Evolutionary conservation across 257 asterid species (phyloP), one percentile per base, ranked within the genome.

Genomic region (Petunia secreta): DNA sequence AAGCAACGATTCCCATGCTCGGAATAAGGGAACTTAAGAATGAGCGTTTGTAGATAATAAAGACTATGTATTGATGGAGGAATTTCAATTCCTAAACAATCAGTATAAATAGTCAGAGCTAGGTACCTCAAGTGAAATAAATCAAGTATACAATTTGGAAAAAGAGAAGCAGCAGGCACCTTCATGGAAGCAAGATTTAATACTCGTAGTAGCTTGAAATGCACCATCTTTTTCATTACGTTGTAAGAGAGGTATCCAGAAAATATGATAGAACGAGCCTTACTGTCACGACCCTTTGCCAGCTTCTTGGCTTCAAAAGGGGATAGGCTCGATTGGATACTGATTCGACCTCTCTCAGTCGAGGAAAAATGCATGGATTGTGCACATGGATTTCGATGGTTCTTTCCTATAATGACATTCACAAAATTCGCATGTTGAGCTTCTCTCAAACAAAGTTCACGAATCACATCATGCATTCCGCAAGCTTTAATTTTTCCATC

Each of bases 401-500:
- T 1, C 1, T 52, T 0, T 52, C 6, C 2, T 13, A 25, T 25
- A 25, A 25, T 6, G 8, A 16, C 48, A 39, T 8, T 7, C 11
- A 63, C 36, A 14, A 83, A 63, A 2, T 64, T 65, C 2, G 43
- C 78, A 46, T 75, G 43, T 40, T 63, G 36, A 36, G 66, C 74
- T 69, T 76, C 62, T 46, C 38, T 54, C 75, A 63, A 37, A 66
- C 86, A 83, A 7, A 79, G 67, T 1, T 48, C 63, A 3, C 40
- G 55, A 16, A 79, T 5, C 67, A 57, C 16, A 53, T 79, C 83
- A 10, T 80, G 81, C 8, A 84, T 54, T 39, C 57, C 57, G 14
- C 86, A 80, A 1, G 79, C 50, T 66, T 75, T 80, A 14, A 76
- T 44, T 68, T 39, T 37, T 1, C 83, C 81, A n/a, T 48, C 25